phyloP scores from a whole-genome alignment of 1,139 yeast species.

The Candida gigantensis region DNA sequence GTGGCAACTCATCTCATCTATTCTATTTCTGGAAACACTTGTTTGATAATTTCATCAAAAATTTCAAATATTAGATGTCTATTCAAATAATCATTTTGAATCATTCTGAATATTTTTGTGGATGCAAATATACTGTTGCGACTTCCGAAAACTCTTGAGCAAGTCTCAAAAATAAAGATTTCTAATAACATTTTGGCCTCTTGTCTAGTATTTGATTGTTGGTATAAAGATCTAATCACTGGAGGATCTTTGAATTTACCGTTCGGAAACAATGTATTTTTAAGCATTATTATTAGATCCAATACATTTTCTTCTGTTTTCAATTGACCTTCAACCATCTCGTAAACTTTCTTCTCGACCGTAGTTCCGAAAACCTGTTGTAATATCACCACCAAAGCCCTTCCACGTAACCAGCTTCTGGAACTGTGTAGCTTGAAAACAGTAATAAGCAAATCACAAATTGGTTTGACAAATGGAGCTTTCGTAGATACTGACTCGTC shows the following conservation, averaged over 20 bases:
- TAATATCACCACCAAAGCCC: slow-evolving; percentile 76
- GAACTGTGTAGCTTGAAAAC: slow-evolving; percentile 69
- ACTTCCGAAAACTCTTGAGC: slow-evolving; percentile 75
- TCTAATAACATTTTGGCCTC: slow-evolving; percentile 63
- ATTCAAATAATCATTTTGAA: slow-evolving; percentile 75
- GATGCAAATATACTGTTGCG: slow-evolving; percentile 67
- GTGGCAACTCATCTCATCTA: too few relatives aligned
- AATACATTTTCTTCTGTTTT: slow-evolving; percentile 52
- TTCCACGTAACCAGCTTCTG: slow-evolving; percentile 78
- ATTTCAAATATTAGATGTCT: slow-evolving; percentile 62
- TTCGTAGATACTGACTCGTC: slow-evolving; percentile 29
- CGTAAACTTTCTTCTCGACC: slow-evolving; percentile 68
- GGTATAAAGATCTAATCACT: slow-evolving; percentile 47
- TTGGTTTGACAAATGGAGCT: slow-evolving; percentile 66
- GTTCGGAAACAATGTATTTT: slow-evolving; percentile 63
- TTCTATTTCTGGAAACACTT: slow-evolving; percentile 27
- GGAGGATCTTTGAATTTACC: slow-evolving; percentile 54
- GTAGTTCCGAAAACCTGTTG: slow-evolving; percentile 91
- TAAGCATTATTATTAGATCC: slow-evolving; percentile 44
- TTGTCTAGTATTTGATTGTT: slow-evolving; percentile 52
- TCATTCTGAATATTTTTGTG: slow-evolving; percentile 56
- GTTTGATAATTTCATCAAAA: slow-evolving; percentile 32
- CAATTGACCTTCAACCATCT: slow-evolving; percentile 32
- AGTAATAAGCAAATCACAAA: slow-evolving; percentile 72
- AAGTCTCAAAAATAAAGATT: slow-evolving; percentile 60